These are phyloP conservation scores for Russula lepida DNA, from an alignment of 768 basidiomycete species.

Conservation along the genomic window DNA sequence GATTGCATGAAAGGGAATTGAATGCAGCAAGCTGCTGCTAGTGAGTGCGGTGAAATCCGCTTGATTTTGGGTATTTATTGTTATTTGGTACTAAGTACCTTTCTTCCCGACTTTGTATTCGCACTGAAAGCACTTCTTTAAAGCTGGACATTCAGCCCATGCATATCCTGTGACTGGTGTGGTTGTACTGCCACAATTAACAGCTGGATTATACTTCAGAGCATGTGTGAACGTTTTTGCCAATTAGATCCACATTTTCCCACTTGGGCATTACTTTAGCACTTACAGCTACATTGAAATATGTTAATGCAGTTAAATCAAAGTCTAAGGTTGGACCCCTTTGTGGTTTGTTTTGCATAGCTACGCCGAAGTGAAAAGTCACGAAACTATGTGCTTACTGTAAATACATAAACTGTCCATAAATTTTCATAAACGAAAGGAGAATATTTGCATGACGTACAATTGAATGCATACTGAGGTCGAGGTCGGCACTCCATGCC, in stretches of 20 bases:
- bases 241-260: neutral
- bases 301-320: neutral
- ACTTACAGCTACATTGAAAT: conserved; percentile 2
- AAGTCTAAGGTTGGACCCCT: neutral
- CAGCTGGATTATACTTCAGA: conserved; percentile 8
- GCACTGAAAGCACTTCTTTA: conserved; percentile 10
- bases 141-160: conserved; percentile 22
- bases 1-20: conserved; percentile 2
- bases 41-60: neutral
- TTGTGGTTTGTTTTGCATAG: neutral
- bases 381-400: too few species aligned
- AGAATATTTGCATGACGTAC: too few species aligned
- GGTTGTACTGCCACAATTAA: conserved; percentile 7
- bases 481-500: too few species aligned
- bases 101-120: neutral
- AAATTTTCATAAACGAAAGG: too few species aligned
- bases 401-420: too few species aligned
- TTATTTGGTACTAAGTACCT: neutral
- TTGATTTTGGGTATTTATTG: neutral
- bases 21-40: neutral
- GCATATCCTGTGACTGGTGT: conserved; percentile 2
- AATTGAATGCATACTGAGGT: too few species aligned
- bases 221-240: neutral
- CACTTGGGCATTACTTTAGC: neutral
- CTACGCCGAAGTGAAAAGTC: too few species aligned